These are phyloP conservation scores for Talaromyces sp. DNA, from an alignment of 2,329 filamentous ascomycete species.

Conservation along the genomic window DNA sequence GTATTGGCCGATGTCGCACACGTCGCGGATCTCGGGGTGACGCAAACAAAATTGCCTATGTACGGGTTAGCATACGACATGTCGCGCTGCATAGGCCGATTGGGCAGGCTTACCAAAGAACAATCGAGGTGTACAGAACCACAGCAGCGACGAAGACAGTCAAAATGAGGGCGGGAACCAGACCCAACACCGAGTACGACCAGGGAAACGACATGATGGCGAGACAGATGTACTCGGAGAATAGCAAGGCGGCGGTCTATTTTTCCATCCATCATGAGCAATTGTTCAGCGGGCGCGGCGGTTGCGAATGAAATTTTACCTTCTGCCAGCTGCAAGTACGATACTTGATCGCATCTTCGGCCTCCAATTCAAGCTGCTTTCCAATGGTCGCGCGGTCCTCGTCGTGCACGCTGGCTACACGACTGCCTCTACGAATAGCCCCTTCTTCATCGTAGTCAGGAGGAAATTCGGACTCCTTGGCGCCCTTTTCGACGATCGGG, in stretches of 20 bases:
- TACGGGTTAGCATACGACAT: constrained; percentile 15
- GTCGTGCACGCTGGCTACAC: constrained; percentile 21
- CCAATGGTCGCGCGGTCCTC: constrained; percentile 45
- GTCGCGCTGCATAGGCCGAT: constrained; percentile 18
- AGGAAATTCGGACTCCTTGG: constrained; percentile 11
- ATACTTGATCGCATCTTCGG: constrained; percentile 77
- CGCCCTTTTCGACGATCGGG: constrained; percentile 13
- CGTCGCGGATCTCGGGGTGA: constrained; percentile 85
- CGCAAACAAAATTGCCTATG: constrained; percentile 81
- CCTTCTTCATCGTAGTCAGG: constrained; percentile 20
- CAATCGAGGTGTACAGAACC: constrained; percentile 76
- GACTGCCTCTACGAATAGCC: constrained; percentile 15
- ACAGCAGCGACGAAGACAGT: constrained; percentile 70
- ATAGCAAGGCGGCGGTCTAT: constrained; percentile 78
- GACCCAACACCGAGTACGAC: constrained; percentile 80
- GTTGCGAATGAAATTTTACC: constrained; percentile 35
- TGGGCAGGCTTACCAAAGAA: constrained; percentile 46
- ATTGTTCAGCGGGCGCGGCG: background rate
- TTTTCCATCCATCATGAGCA: background rate
- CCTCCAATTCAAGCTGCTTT: constrained; percentile 71
- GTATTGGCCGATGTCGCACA: constrained; percentile 93
- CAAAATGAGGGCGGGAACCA: constrained; percentile 80
- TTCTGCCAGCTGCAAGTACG: constrained; percentile 92
- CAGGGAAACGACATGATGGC: constrained; percentile 94
- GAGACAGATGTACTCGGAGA: constrained; percentile 92